A percentile compares a stretch with the other conserved stretches of the same genome.
phyloP scores from a whole-genome alignment of 2,329 filamentous ascomycete genomes.

The Metarhizium rileyi region DNA sequence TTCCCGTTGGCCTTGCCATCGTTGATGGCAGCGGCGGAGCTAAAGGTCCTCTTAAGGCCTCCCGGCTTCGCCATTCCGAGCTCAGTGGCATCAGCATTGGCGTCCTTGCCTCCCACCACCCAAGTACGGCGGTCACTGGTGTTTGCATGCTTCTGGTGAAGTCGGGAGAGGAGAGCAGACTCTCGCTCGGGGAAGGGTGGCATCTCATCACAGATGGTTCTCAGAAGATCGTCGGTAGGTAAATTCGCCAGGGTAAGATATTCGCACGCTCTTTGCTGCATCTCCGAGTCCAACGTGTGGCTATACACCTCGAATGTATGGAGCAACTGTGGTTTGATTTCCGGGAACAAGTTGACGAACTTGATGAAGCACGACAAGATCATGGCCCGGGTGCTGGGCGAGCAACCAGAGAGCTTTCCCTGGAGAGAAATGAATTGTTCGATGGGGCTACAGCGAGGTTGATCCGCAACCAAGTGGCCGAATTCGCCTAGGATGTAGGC shows the following conservation, averaged over 20 bases:
- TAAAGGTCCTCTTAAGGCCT: slow-evolving; percentile 81
- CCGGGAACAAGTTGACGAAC: slow-evolving; percentile 95
- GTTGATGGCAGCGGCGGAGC: slow-evolving; percentile 41
- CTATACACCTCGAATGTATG: slow-evolving; percentile 88
- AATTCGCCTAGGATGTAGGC: slow-evolving; percentile 95
- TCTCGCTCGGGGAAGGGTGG: slow-evolving; percentile 92
- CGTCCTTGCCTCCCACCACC: slow-evolving; percentile 95
- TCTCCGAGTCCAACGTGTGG: slow-evolving; percentile 86
- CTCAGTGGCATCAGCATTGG: slow-evolving; percentile 72
- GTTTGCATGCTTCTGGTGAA: slow-evolving; percentile 89
- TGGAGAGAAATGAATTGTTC: slow-evolving; percentile 94
- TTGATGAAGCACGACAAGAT: slow-evolving; percentile 94
- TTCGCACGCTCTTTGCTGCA: slow-evolving; percentile 94
- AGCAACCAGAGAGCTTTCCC: slow-evolving; percentile 79
- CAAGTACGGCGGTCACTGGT: slow-evolving; percentile 94
- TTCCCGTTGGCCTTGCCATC: slow-evolving; percentile 33
- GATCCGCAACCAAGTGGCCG: slow-evolving; percentile 90
- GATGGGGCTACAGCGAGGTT: slow-evolving; percentile 84
- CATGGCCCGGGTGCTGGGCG: slow-evolving; percentile 83
- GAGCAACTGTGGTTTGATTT: slow-evolving; percentile 92
- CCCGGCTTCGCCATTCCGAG: slow-evolving; percentile 71
- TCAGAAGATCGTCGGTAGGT: slow-evolving; percentile 80
- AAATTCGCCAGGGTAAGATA: slow-evolving; percentile 80
- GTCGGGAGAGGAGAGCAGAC: slow-evolving; percentile 79
- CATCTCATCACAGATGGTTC: slow-evolving; percentile 97